A percentile compares a stretch with the other conserved stretches of the same genome.
Evolutionary conservation across 495 filamentous ascomycete species (phyloP).

Genomic region (Aspergillus baeticus): DNA sequence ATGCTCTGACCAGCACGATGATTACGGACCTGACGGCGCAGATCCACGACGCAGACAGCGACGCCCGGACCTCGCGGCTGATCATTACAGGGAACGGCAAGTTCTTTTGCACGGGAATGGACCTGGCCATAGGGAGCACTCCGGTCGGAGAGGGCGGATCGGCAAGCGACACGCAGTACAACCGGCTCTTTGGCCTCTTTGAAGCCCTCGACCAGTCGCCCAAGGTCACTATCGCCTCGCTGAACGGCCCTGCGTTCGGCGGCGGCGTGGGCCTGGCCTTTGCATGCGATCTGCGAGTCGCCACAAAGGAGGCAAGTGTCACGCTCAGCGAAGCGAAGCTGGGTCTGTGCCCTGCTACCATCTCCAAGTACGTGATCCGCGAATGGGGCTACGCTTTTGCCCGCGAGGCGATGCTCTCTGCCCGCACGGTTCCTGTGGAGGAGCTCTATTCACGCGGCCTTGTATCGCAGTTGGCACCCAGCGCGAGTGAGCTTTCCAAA

Average conservation of each 20-base stretch:
- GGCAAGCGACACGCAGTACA: conserved; percentile 22
- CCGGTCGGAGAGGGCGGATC: conserved; percentile 17
- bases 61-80: conserved; percentile 28
- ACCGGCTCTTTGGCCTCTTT: conserved; percentile 24
- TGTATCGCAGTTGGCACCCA: conserved; percentile 17
- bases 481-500: neutral
- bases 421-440: conserved; percentile 20
- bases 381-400: conserved; percentile 29
- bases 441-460: conserved; percentile 25
- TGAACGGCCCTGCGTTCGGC: conserved; percentile 40
- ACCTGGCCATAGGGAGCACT: conserved; percentile 24
- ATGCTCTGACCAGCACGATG: conserved; percentile 33
- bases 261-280: conserved; percentile 40
- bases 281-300: conserved; percentile 35
- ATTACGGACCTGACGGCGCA: conserved; percentile 21
- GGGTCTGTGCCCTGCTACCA: conserved; percentile 30
- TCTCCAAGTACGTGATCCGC: conserved; percentile 34
- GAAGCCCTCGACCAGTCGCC: conserved; percentile 31
- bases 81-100: conserved; percentile 32
- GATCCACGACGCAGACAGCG: conserved; percentile 19
- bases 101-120: conserved; percentile 47
- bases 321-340: conserved; percentile 35
- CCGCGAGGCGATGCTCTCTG: conserved; percentile 32
- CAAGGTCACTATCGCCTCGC: conserved; percentile 34
- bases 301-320: conserved; percentile 18